These are phyloP conservation scores for Anthostomella pinea DNA, from an alignment of 2,329 filamentous ascomycete genomes.

Conservation along the genomic window DNA sequence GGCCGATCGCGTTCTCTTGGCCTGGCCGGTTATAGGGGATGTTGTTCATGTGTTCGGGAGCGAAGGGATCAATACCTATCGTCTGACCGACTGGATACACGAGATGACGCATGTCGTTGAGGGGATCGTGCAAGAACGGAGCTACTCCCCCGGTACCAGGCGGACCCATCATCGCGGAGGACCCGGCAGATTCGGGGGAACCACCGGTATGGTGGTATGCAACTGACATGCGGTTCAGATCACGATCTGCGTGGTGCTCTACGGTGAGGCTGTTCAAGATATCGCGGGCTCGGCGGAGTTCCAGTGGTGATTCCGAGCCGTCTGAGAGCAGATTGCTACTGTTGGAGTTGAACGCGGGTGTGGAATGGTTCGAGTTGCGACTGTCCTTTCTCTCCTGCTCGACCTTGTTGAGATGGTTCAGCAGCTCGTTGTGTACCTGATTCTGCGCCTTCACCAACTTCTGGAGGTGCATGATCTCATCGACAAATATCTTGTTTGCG, in stretches of 20 bases:
- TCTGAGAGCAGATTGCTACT: slow-evolving; percentile 42
- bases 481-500: slow-evolving; percentile 59
- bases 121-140: slow-evolving; percentile 49
- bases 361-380: slow-evolving; percentile 38
- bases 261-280: slow-evolving; percentile 51
- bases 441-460: slow-evolving; percentile 59
- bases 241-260: slow-evolving; percentile 52
- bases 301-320: slow-evolving; percentile 44
- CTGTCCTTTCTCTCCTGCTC: slow-evolving; percentile 44
- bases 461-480: slow-evolving; percentile 59
- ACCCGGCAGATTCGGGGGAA: slow-evolving; percentile 51
- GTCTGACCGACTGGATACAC: slow-evolving; percentile 91
- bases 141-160: slow-evolving; percentile 37
- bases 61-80: slow-evolving; percentile 92
- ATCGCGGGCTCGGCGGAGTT: slow-evolving; percentile 56
- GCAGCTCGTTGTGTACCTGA: slow-evolving; percentile 55
- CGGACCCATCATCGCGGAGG: slow-evolving; percentile 56
- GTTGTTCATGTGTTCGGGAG: slow-evolving; percentile 89
- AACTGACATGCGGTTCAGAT: slow-evolving; percentile 52
- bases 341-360: slow-evolving; percentile 39
- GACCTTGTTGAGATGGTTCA: slow-evolving; percentile 52
- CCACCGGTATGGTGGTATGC: slow-evolving; percentile 51
- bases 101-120: slow-evolving; percentile 60
- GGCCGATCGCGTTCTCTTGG: slow-evolving; percentile 41
- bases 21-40: slow-evolving; percentile 82